A percentile compares a stretch with the other conserved stretches of the same genome.
Evolutionary conservation across 495 filamentous ascomycete genomes (phyloP).

Genomic region (Tetracladium marchalianum): DNA sequence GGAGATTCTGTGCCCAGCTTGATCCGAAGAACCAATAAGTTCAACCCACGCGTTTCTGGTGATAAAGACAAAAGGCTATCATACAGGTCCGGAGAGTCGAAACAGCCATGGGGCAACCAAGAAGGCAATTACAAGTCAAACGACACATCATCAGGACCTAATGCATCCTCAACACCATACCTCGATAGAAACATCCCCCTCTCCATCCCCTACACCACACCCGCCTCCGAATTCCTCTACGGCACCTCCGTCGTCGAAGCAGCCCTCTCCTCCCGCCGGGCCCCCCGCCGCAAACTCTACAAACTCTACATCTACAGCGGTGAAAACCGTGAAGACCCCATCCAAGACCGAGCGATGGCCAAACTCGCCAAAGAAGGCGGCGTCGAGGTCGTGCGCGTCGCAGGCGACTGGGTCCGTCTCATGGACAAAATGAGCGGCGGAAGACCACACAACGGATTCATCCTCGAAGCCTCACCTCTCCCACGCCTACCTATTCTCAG

Average conservation of each 20-base stretch:
- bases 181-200: constrained; percentile 28
- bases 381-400: constrained; percentile 42
- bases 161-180: background rate
- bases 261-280: constrained; percentile 48
- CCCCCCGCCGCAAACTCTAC: constrained; percentile 59
- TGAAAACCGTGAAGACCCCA: constrained; percentile 28
- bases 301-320: constrained; percentile 69
- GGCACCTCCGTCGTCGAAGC: constrained; percentile 74
- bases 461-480: constrained; percentile 80
- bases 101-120: too few species aligned
- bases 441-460: constrained; percentile 85
- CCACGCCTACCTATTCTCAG: constrained; percentile 59
- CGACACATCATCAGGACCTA: background rate
- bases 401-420: constrained; percentile 45
- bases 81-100: too few species aligned
- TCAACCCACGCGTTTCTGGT: too few species aligned
- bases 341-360: constrained; percentile 36
- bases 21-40: too few species aligned
- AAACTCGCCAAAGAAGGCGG: constrained; percentile 47
- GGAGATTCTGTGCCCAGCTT: too few species aligned
- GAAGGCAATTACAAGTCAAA: background rate
- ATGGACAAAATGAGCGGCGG: constrained; percentile 75
- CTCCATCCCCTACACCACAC: constrained; percentile 68
- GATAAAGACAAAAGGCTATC: too few species aligned
- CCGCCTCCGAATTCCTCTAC: constrained; percentile 87